Conservation (phyloP, 2,329 filamentous ascomycete species). For the Epichloe festucae region DNA sequence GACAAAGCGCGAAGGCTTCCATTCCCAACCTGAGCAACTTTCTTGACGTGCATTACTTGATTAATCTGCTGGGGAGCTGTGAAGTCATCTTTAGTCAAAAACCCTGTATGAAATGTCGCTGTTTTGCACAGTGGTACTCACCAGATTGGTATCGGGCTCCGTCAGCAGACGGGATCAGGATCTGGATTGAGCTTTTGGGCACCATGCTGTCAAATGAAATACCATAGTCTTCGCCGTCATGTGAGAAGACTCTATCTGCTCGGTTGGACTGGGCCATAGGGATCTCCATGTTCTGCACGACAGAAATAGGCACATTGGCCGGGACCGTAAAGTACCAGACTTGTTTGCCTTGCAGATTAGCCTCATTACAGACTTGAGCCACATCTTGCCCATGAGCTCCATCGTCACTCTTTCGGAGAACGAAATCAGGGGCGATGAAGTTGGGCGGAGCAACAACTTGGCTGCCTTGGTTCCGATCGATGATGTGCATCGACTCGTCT, state of each 20-base stretch:
- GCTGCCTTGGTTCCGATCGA: constrained; percentile 16
- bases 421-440: constrained; percentile 38
- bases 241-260: constrained; percentile 42
- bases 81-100: constrained; percentile 4
- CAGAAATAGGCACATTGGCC: constrained; percentile 52
- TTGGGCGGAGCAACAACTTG: constrained; percentile 29
- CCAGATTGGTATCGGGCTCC: constrained; percentile 41
- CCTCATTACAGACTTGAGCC: constrained; percentile 42
- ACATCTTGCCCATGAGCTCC: constrained; percentile 31
- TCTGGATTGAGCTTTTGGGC: constrained; percentile 38
- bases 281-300: constrained; percentile 52
- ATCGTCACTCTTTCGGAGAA: constrained; percentile 34
- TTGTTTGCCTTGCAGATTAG: constrained; percentile 54
- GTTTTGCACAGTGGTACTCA: constrained; percentile 23
- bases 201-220: constrained; percentile 40
- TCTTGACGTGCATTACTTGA: constrained; percentile 52
- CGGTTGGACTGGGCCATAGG: constrained; percentile 40
- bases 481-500: constrained; percentile 28
- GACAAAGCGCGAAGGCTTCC: constrained; percentile 11
- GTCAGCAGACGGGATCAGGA: constrained; percentile 46
- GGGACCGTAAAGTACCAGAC: constrained; percentile 73
- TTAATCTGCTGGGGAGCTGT: constrained; percentile 31
- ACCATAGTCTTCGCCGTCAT: constrained; percentile 51
- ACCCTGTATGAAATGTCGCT: constrained; percentile 4
- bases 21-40: constrained; percentile 43